These are phyloP conservation scores for Brassica hybrid DNA, from an alignment of 441 rosid genomes.

Conservation along the genomic window DNA sequence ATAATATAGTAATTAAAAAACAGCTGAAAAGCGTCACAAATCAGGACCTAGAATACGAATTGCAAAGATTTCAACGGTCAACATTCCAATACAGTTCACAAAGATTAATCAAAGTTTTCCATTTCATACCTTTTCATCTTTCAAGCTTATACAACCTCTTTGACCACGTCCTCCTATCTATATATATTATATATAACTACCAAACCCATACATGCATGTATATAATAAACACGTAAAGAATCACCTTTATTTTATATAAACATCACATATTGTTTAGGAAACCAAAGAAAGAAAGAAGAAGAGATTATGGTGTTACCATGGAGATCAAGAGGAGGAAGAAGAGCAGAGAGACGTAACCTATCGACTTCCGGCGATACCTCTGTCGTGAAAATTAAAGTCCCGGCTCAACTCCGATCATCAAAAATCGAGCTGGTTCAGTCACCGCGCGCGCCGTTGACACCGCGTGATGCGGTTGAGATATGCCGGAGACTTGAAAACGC, in stretches of 20 bases:
- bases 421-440: slow-evolving; percentile 74
- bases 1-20: slow-evolving; percentile 6
- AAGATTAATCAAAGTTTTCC: slow-evolving; percentile 37
- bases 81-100: slow-evolving; percentile 51
- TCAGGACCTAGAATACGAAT: slow-evolving; percentile 37
- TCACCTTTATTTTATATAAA: not conserved
- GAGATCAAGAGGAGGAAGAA: slow-evolving; percentile 54
- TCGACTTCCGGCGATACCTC: slow-evolving; percentile 33
- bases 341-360: slow-evolving; percentile 33
- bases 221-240: slow-evolving; percentile 34
- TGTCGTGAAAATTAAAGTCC: slow-evolving; percentile 50
- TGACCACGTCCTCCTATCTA: slow-evolving; percentile 26
- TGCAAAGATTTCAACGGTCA: slow-evolving; percentile 67
- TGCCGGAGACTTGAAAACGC: slow-evolving; percentile 30
- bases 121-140: slow-evolving; percentile 21
- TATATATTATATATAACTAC: not conserved
- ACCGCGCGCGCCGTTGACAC: slow-evolving; percentile 59
- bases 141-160: slow-evolving; percentile 38
- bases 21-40: slow-evolving; percentile 20
- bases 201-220: slow-evolving; percentile 23
- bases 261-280: too few relatives aligned
- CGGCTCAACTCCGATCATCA: slow-evolving; percentile 61
- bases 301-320: slow-evolving; percentile 67
- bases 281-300: not conserved
- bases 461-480: slow-evolving; percentile 52